Evolutionary conservation across 768 basidiomycete species (phyloP), one percentile per base, ranked within the genome.

Genomic region (Tephrocybe rancida): DNA sequence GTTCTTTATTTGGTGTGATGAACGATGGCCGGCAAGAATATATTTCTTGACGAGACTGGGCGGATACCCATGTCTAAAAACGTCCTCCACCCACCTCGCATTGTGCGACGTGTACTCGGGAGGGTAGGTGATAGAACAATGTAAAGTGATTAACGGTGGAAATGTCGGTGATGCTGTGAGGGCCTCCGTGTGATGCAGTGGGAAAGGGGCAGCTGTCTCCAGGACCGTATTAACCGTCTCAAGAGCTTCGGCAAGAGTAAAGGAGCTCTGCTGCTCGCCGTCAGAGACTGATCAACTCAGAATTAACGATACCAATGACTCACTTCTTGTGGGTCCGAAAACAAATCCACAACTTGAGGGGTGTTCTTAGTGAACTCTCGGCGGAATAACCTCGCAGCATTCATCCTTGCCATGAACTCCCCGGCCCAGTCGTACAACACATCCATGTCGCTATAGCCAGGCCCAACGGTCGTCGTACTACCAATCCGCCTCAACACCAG

Each of bases 61-160:
- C 0, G 78, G 78, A 22, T 77, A 68, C 5, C 66, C 71, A 4
- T 48, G 42, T 2, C 59, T 58, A 8, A 71, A 52, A 1, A 73
- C 65, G 5, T 53, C 50, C 8, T 69, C 54, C 0, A 76, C 55
- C 77, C 77, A 78, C 3, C 54, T 43, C 21, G 66, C 65, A 54
- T 73, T 79, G 25, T 54, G 62, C 5, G 74, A 72, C 18, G 41
- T 30, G 14, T 60, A 44, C 6, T 54, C 53, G 18, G 58, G 37
- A 1, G 52, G 55, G 6, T 50, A 50, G 5, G 51, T 46, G n/a
- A 55, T 44, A 24, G 58, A 60, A 37, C 37, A 21, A 19, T 34
- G 64, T 29, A 55, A 51, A 45, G 13, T 46, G 24, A 56, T 32
- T 18, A 58, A 18, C 0, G 56, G 58, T 13, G 61, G 61, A 47